Base-by-base conservation (phyloP, 2,329 filamentous ascomycete species). In the Pseudovirgaria hyperparasitica region DNA sequence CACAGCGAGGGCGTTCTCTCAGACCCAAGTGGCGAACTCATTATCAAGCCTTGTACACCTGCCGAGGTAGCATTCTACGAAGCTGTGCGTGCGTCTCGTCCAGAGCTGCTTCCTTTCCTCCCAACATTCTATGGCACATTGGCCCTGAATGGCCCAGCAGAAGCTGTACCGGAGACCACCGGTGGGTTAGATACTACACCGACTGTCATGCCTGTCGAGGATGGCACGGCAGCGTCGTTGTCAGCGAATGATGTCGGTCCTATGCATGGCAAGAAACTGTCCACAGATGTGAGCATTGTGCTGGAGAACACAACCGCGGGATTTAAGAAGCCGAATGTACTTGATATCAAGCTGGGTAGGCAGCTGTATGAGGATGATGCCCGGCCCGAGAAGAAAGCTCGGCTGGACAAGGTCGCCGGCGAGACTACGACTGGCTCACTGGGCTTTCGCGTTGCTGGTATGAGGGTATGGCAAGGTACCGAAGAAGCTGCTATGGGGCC, bases 1-100 rank as follows among this genome's bases (percentile, higher is more conserved):
- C 25, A 10, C 48, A 94, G 86, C 58, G 86, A 92, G 40, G 90
- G 90, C 38, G 87, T 92, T 24, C 71, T 92, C 43, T 85, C 78
- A 48, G 84, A 92, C 46, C 65, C 70, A 29, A 74, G 82, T 28
- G 90, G 90, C 49, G 72, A 79, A 37, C 65, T 96, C 18, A 81
- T 98, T 50, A 82, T 94, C 49, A 98, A 98, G 57, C 90, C 90
- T 11, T 96, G 87, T 54, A 92, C 82, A 1, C 60, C 73, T 36
- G 67, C 75, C 37, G 90, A 98, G 58, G 73, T 96, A 42, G 67
- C 74, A 23, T 98, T 98, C 55, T 98, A 98, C 63, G 72, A 93
- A 50, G 71, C 73, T 20, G 76, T 61, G 15, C 48, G 75, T 16
- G 55, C 68, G 18, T 57, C 66, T 13, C 78, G 92, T 47, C 71